These are phyloP conservation scores for Salix exigua DNA, from an alignment of 345 rosid genomes.

Conservation along the genomic window DNA sequence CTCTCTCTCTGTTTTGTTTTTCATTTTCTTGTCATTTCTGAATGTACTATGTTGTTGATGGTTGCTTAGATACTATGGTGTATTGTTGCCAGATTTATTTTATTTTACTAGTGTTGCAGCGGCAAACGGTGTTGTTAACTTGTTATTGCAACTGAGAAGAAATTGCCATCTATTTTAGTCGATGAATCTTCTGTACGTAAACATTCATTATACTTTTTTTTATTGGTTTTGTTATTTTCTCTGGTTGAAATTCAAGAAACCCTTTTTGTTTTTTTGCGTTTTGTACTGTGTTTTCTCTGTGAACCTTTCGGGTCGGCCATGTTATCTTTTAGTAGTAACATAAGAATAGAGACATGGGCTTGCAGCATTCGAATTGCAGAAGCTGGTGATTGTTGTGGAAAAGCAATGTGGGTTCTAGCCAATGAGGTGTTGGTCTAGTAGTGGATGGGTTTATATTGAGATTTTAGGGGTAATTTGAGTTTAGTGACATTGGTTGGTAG, in stretches of 20 bases:
- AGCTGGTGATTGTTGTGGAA: neutral
- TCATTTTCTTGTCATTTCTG: neutral
- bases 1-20: too few relatives aligned
- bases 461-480: neutral
- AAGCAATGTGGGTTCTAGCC: neutral
- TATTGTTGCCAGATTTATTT: too few relatives aligned
- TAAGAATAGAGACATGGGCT: neutral
- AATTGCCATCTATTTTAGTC: slow-evolving; percentile 84
- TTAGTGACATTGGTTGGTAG: neutral
- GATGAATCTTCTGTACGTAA: slow-evolving; percentile 83
- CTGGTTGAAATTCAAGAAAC: neutral
- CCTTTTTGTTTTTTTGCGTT: neutral
- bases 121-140: slow-evolving; percentile 92
- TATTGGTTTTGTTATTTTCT: neutral
- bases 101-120: slow-evolving; percentile 28
- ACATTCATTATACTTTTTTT: neutral
- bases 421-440: neutral
- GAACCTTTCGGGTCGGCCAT: neutral
- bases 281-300: neutral
- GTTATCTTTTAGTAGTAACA: neutral
- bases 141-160: slow-evolving; percentile 91
- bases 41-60: neutral
- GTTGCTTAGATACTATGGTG: too few relatives aligned
- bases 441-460: neutral
- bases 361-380: neutral